Percentiles rank a stretch among this genome's conserved stretches.
These are phyloP conservation scores for Cyberlindnera subsufficiens DNA, from an alignment of 805 yeast species.

Conservation along the genomic window DNA sequence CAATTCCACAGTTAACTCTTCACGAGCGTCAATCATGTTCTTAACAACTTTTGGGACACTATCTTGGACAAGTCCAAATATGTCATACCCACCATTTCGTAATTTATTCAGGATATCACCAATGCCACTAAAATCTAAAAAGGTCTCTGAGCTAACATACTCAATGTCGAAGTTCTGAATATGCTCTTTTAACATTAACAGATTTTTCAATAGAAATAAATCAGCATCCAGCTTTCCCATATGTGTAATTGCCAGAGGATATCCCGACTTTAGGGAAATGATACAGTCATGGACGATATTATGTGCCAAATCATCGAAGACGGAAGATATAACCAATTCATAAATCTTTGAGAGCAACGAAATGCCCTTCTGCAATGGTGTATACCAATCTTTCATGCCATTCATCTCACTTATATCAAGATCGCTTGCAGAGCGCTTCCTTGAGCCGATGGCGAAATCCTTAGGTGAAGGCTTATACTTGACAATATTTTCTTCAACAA, in stretches of 20 bases:
- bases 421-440: neutral
- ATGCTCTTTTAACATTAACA: slow-evolving; percentile 64
- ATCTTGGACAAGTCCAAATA: slow-evolving; percentile 49
- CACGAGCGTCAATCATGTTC: slow-evolving; percentile 73
- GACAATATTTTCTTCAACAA: slow-evolving; percentile 62
- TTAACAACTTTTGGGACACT: slow-evolving; percentile 75
- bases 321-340: slow-evolving; percentile 67
- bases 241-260: slow-evolving; percentile 36
- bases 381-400: slow-evolving; percentile 45
- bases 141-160: slow-evolving; percentile 62
- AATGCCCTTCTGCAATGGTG: slow-evolving; percentile 67
- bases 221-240: slow-evolving; percentile 53
- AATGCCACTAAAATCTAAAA: slow-evolving; percentile 78
- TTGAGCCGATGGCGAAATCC: slow-evolving; percentile 53
- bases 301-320: slow-evolving; percentile 88
- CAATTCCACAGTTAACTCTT: slow-evolving; percentile 68
- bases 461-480: slow-evolving; percentile 61
- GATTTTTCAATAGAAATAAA: slow-evolving; percentile 64
- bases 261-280: slow-evolving; percentile 50
- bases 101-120: slow-evolving; percentile 41
- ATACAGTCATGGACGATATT: slow-evolving; percentile 77
- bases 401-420: slow-evolving; percentile 8
- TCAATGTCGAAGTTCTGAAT: slow-evolving; percentile 77
- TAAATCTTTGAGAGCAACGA: slow-evolving; percentile 70
- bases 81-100: slow-evolving; percentile 24